Evolutionary conservation across 345 rosid genomes (phyloP), one percentile per base, ranked within the genome.

Genomic region (Gossypium herbaceum): DNA sequence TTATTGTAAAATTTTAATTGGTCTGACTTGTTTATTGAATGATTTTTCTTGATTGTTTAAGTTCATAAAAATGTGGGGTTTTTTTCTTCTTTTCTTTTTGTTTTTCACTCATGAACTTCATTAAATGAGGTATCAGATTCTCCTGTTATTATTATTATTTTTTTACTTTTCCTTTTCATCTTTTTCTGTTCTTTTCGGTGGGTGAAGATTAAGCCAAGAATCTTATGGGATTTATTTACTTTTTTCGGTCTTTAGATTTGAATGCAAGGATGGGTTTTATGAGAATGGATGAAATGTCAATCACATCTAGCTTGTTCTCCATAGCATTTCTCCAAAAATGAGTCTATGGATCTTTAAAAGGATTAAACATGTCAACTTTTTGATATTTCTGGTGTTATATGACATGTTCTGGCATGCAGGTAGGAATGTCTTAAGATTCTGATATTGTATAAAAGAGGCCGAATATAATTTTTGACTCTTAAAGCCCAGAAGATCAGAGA

Each of bases 401-500:
- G 57, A 62, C 55, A 27, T 76, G 54, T 68, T 73, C 50, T 78
- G 59, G 61, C 34, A 72, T 13, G 59, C 85, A 79, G 86, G 84
- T 66, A 77, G 79, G 74, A 48, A 73, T 82, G 78, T 71, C 43
- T 62, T 81, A 19, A 69, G 71, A 65, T 74, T 50, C 27, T 71
- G 57, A 71, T 16, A 45, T 12, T 34, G 47, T 29, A 20, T 44
- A 25, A 69, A 74, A 64, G 76, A 73, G 75, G 73, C 43, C 44
- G 72, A 57, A n/a, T n/a, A 51, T 29, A 44, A 54, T n/a, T 45
- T 55, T 73, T 61, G 74, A 48, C 55, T 39, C 16, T 45, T 73
- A 20, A 56, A 25, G 61, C 47, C 81, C 34, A 71, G 83, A 75
- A 75, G 80, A 78, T 71, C 73, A 77, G 79, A 82, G 66, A 95